Percentiles rank a stretch among this genome's conserved stretches.
Conservation (phyloP, 106 monocot species). For the Dioscorea dumetorum region DNA sequence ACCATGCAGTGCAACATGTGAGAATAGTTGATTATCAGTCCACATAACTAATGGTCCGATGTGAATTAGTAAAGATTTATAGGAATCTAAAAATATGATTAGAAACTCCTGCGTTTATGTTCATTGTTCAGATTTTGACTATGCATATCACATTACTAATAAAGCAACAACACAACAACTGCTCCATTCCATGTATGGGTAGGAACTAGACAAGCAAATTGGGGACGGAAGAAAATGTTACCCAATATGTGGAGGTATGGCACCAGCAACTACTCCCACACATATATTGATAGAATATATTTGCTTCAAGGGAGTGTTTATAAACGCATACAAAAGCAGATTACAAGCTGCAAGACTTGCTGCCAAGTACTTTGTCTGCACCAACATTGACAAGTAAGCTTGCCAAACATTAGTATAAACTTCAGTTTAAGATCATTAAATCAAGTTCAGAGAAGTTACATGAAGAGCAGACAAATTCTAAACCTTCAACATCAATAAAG, state of each 20-base stretch:
- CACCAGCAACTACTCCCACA: conserved; percentile 98
- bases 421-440: neutral
- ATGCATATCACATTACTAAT: no score
- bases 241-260: conserved; percentile 98
- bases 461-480: neutral
- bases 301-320: conserved; percentile 95
- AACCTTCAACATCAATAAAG: conserved; percentile 88
- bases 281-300: conserved; percentile 95
- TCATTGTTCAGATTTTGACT: no score
- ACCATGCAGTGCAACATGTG: no score
- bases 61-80: no score
- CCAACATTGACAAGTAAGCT: conserved; percentile 57
- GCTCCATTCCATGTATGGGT: no score
- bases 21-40: no score
- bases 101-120: no score
- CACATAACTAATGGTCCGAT: no score
- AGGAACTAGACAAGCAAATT: neutral
- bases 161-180: no score
- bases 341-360: conserved; percentile 83
- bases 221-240: conserved; percentile 15
- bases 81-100: no score
- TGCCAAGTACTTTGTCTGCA: conserved; percentile 90
- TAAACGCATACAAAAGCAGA: conserved; percentile 80
- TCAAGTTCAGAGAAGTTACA: neutral
- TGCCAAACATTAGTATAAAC: conserved; percentile 20